A percentile compares a stretch with the other conserved stretches of the same genome.
These are phyloP conservation scores for Russula foetens DNA, from an alignment of 768 basidiomycete genomes.

Conservation along the genomic window DNA sequence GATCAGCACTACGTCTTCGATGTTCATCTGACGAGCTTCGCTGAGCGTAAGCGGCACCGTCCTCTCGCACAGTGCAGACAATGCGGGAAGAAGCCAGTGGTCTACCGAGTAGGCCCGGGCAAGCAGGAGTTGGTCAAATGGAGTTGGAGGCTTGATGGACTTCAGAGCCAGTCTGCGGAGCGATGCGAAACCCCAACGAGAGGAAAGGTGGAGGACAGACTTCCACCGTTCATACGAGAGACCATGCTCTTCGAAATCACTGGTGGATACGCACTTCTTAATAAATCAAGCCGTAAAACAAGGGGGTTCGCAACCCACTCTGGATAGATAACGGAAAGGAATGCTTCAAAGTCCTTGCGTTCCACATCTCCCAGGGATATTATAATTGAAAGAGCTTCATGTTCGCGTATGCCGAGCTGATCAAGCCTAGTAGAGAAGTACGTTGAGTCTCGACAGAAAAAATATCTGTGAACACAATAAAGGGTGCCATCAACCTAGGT, in stretches of 20 bases:
- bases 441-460: slow-evolving; percentile 13
- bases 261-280: not conserved
- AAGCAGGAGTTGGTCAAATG: slow-evolving; percentile 17
- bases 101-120: slow-evolving; percentile 13
- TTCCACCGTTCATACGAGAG: slow-evolving; percentile 19
- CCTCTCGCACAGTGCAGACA: slow-evolving; percentile 15
- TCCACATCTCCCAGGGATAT: slow-evolving; percentile 11
- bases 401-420: slow-evolving; percentile 6
- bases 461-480: slow-evolving; percentile 15
- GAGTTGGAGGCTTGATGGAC: slow-evolving; percentile 14
- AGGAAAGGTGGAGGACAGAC: slow-evolving; percentile 18
- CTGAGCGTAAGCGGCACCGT: slow-evolving; percentile 8
- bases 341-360: slow-evolving; percentile 15
- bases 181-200: slow-evolving; percentile 18
- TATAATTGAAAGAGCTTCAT: slow-evolving; percentile 6
- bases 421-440: slow-evolving; percentile 10
- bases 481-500: slow-evolving; percentile 5
- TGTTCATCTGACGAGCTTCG: slow-evolving; percentile 12
- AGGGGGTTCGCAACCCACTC: slow-evolving; percentile 1
- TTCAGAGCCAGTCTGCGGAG: slow-evolving; percentile 18
- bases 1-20: slow-evolving; percentile 15
- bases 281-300: not conserved
- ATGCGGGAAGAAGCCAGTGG: slow-evolving; percentile 11
- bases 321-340: slow-evolving; percentile 21
- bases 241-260: slow-evolving; percentile 10